A percentile compares a stretch with the other conserved stretches of the same genome.
Evolutionary conservation across 768 basidiomycete genomes (phyloP).

Genomic region (Tulasnella sp.): DNA sequence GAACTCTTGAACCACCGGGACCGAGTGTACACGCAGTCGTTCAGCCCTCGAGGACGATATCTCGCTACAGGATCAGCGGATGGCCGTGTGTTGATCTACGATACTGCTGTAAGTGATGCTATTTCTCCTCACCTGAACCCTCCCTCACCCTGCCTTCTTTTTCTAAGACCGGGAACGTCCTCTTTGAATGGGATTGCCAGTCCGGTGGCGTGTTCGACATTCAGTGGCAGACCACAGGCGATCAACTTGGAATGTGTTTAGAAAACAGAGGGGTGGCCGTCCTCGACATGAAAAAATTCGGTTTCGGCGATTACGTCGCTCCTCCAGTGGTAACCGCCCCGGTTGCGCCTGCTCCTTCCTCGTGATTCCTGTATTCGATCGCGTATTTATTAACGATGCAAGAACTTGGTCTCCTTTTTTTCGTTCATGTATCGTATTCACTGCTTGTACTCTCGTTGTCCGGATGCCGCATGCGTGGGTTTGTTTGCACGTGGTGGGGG

Average conservation of each 20-base stretch:
- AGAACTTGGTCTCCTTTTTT: neutral
- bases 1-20: conserved; percentile 67
- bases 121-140: neutral
- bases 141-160: neutral
- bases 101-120: conserved; percentile 50
- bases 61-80: conserved; percentile 78
- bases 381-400: neutral
- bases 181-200: conserved; percentile 40
- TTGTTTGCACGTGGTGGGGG: neutral
- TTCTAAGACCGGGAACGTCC: conserved; percentile 27
- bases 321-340: neutral
- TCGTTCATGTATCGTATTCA: neutral
- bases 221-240: conserved; percentile 56
- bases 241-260: conserved; percentile 23
- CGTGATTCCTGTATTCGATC: neutral
- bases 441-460: neutral
- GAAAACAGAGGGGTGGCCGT: conserved; percentile 24
- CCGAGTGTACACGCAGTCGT: conserved; percentile 67
- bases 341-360: neutral
- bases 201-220: conserved; percentile 67
- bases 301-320: conserved; percentile 21
- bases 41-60: conserved; percentile 68
- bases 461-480: neutral
- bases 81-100: conserved; percentile 68
- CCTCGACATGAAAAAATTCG: conserved; percentile 24